Percentiles rank a stretch among this genome's conserved stretches.
These are phyloP conservation scores for Hypoxylon rickii DNA, from an alignment of 495 filamentous ascomycete genomes.

Conservation along the genomic window DNA sequence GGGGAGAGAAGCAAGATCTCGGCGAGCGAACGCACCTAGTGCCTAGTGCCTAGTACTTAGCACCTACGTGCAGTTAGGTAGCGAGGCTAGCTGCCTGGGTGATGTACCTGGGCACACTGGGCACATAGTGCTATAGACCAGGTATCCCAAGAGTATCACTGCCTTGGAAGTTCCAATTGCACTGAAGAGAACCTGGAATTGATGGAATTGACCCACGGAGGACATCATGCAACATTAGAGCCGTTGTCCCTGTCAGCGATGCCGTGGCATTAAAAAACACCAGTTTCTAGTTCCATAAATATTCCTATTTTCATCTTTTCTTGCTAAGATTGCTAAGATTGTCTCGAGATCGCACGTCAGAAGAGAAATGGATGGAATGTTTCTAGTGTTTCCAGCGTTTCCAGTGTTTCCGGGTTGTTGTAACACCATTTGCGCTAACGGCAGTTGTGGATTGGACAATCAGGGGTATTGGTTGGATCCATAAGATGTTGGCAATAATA, in stretches of 20 bases:
- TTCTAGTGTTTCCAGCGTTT: neutral
- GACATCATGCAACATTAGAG: slow-evolving; percentile 23
- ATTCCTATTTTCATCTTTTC: slow-evolving; percentile 16
- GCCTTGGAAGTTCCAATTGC: slow-evolving; percentile 12
- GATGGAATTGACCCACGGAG: slow-evolving; percentile 10
- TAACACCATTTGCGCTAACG: slow-evolving; percentile 32
- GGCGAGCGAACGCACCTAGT: too few relatives aligned
- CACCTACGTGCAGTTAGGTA: too few relatives aligned
- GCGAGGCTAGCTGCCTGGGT: too few relatives aligned
- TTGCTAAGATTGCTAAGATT: too few relatives aligned
- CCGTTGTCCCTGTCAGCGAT: slow-evolving; percentile 20
- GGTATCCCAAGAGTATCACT: slow-evolving; percentile 16
- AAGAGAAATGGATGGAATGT: slow-evolving; percentile 20
- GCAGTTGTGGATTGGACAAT: slow-evolving; percentile 21
- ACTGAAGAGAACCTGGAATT: slow-evolving; percentile 7
- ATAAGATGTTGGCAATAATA: slow-evolving; percentile 1
- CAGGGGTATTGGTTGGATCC: slow-evolving; percentile 28
- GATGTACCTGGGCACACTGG: too few relatives aligned
- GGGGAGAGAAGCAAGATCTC: slow-evolving; percentile 1
- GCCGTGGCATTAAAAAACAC: slow-evolving; percentile 22
- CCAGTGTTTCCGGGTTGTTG: slow-evolving; percentile 1
- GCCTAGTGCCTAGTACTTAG: too few relatives aligned
- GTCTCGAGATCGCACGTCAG: slow-evolving; percentile 16
- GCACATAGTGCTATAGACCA: too few relatives aligned
- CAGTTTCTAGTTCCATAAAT: slow-evolving; percentile 10